A percentile compares a stretch with the other conserved stretches of the same genome.
Evolutionary conservation across 495 filamentous ascomycete genomes (phyloP).

Genomic region (Neohortaea acidophila): DNA sequence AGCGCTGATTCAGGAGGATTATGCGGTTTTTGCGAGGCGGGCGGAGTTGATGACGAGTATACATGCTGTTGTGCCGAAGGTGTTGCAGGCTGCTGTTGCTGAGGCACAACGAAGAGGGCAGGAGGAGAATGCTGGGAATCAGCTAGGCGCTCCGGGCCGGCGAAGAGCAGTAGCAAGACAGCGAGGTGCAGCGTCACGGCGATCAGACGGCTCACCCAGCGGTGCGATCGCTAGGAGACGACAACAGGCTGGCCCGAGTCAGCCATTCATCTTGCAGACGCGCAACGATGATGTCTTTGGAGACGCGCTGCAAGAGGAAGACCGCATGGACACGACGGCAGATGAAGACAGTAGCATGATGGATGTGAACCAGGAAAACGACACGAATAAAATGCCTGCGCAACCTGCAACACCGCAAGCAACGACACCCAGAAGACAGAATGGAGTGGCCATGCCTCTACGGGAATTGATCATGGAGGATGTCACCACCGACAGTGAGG

Average conservation of each 20-base stretch:
- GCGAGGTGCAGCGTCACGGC: not conserved
- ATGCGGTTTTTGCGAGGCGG: slow-evolving; percentile 42
- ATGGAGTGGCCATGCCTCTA: slow-evolving; percentile 9
- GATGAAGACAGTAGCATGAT: slow-evolving; percentile 6
- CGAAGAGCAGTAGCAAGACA: slow-evolving; percentile 9
- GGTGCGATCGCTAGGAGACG: slow-evolving; percentile 2
- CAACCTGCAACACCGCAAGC: not conserved
- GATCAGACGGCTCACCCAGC: slow-evolving; percentile 7
- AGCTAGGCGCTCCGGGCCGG: slow-evolving; percentile 1
- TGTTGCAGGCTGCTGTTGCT: slow-evolving; percentile 25
- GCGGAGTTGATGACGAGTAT: slow-evolving; percentile 54
- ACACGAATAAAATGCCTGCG: slow-evolving; percentile 3
- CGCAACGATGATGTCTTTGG: slow-evolving; percentile 14
- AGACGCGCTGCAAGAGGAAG: not conserved
- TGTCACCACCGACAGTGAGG: not conserved
- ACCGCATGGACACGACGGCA: not conserved
- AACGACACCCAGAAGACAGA: slow-evolving; percentile 9
- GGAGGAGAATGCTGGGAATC: slow-evolving; percentile 21
- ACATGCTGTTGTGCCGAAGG: slow-evolving; percentile 41
- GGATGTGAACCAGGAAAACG: slow-evolving; percentile 15
- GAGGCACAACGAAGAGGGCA: slow-evolving; percentile 49
- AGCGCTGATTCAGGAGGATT: slow-evolving; percentile 47
- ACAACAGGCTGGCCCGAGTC: not conserved
- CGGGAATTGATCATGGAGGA: slow-evolving; percentile 15
- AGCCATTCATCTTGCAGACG: slow-evolving; percentile 7